Percentiles rank a stretch among this genome's conserved stretches.
Conservation (phyloP, 306 rosid species). For the Vachellia collinsii region DNA sequence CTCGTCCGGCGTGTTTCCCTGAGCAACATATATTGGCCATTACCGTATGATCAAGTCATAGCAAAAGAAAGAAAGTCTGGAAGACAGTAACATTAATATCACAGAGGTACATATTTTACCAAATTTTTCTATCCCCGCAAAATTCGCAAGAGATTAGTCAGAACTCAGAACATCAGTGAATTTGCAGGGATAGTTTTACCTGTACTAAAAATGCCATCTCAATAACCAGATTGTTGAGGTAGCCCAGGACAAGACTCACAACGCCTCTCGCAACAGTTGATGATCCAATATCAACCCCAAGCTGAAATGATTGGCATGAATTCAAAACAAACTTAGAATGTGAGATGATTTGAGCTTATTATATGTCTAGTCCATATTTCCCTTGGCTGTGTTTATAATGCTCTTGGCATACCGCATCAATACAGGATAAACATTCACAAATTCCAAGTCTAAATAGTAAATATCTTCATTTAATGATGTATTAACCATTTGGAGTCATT, state of each 20-base stretch:
- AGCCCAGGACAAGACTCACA: constrained; percentile 91
- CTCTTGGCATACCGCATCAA: constrained; percentile 10
- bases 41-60: constrained; percentile 4
- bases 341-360: constrained; percentile 9
- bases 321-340: constrained; percentile 29
- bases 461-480: not conserved
- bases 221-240: constrained; percentile 83
- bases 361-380: constrained; percentile 22
- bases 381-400: not conserved
- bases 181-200: constrained; percentile 50
- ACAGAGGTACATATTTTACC: constrained; percentile 2
- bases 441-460: constrained; percentile 12
- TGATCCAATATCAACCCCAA: constrained; percentile 77
- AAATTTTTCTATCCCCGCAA: not conserved
- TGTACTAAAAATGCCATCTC: constrained; percentile 96
- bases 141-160: not conserved
- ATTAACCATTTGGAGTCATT: not conserved
- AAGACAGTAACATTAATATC: constrained; percentile 12
- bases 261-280: constrained; percentile 96
- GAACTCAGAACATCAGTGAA: constrained; percentile 1
- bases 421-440: constrained; percentile 2
- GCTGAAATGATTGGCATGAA: constrained; percentile 49
- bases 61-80: constrained; percentile 3
- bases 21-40: constrained; percentile 34
- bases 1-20: constrained; percentile 92